Evolutionary conservation across 257 asterid genomes (phyloP), one percentile per base, ranked within the genome.

Genomic region (Plantago ovata): DNA sequence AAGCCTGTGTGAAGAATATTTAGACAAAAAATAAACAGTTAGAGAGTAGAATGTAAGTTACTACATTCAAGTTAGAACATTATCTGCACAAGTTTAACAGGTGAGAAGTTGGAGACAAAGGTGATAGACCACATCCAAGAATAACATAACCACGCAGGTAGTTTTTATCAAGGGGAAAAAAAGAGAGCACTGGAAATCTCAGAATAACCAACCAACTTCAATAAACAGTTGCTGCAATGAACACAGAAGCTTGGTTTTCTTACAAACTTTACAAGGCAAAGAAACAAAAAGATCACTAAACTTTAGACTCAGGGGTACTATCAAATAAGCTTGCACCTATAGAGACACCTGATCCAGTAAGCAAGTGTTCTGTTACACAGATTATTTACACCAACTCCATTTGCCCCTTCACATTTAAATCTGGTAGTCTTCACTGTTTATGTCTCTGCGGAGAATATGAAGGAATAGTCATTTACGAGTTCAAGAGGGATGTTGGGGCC

Each of bases 1-100:
- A 45, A 84, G 77, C 98, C 98, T 91, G 57, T 61, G 71, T 44
- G 69, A 64, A 56, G 65, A 72, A 65, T 52, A 72, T 43, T 62
- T 23, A 67, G 72, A 67, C 21, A 40, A 61, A 61, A 52, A 52
- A 23, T 20, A 52, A 60, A 43, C 23, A 47, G 41, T 52, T 53
- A 56, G 48, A 64, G 49, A 21, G 56, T 11, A 20, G 13, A 20
- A 19, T 19, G 18, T 11, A 49, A 45, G 28, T 23, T 9, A 58
- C 60, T 57, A 24, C 69, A 58, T 39, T 33, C 60, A 49, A 46
- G 33, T 10, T 19, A 43, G 64, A 53, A 51, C n/a, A 54, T 16
- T n/a, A 28, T 23, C 18, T 13, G 53, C 6, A 28, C 43, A 60
- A 52, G 49, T 58, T 55, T 9, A 28, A n/a, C 50, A 58, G 23